A percentile compares a stretch with the other conserved stretches of the same genome.
phyloP scores from a whole-genome alignment of 2,329 filamentous ascomycete species.

The Penicillium brasilianum region DNA sequence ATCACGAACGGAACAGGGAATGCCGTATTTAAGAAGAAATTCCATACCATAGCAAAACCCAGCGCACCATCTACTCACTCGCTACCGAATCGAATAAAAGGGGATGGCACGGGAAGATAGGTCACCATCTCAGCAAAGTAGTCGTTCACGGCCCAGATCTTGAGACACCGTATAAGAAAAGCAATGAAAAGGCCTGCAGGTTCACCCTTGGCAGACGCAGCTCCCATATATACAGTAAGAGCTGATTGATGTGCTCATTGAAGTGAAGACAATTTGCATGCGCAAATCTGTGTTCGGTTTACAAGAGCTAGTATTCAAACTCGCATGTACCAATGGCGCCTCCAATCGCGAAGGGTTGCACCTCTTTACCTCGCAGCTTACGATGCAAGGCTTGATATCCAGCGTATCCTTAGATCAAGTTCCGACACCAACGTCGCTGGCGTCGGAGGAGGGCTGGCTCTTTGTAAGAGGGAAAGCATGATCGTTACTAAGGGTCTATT shows the following conservation, averaged over 20 bases:
- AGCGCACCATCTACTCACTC: slow-evolving; percentile 39
- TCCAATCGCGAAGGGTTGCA: slow-evolving; percentile 43
- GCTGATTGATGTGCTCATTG: not conserved
- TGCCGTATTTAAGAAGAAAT: slow-evolving; percentile 35
- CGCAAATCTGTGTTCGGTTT: not conserved
- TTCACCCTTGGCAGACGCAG: slow-evolving; percentile 39
- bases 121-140: slow-evolving; percentile 40
- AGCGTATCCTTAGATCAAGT: slow-evolving; percentile 6
- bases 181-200: slow-evolving; percentile 44
- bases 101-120: slow-evolving; percentile 35
- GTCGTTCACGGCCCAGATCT: slow-evolving; percentile 41
- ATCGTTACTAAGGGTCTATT: not conserved
- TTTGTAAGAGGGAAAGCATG: not conserved
- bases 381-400: slow-evolving; percentile 37
- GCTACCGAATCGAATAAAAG: slow-evolving; percentile 33
- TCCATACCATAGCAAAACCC: slow-evolving; percentile 39
- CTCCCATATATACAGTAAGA: not conserved
- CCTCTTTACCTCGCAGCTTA: slow-evolving; percentile 37
- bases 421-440: not conserved
- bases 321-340: slow-evolving; percentile 44
- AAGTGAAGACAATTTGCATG: not conserved
- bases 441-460: not conserved
- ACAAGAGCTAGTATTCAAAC: slow-evolving; percentile 19
- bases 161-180: slow-evolving; percentile 26
- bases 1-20: not conserved